Evolutionary conservation across 2,329 filamentous ascomycete genomes (phyloP).

Genomic region (Exophiala sp.): DNA sequence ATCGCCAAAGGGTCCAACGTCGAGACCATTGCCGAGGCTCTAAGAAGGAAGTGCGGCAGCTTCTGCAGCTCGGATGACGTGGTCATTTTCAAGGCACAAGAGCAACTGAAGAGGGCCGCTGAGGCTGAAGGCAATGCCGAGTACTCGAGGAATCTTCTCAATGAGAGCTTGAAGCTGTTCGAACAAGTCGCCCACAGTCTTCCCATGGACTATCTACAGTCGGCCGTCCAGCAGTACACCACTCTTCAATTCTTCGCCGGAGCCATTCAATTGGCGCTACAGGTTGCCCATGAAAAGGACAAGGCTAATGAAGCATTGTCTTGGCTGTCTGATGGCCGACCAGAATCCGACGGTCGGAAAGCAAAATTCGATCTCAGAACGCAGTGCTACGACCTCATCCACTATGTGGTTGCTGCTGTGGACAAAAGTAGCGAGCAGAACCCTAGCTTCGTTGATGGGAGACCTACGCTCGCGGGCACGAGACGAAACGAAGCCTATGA

Average conservation of each 20-base stretch:
- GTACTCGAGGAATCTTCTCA: conserved; percentile 71
- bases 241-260: conserved; percentile 86
- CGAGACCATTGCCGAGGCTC: conserved; percentile 92
- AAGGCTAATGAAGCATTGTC: conserved; percentile 78
- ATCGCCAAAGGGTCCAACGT: conserved; percentile 96
- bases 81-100: conserved; percentile 96
- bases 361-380: conserved; percentile 67
- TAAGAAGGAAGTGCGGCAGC: conserved; percentile 86
- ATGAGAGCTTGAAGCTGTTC: conserved; percentile 85
- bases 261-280: conserved; percentile 81
- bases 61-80: conserved; percentile 98
- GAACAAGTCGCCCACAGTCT: conserved; percentile 82
- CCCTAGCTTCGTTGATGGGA: conserved; percentile 73
- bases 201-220: conserved; percentile 73
- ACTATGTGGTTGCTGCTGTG: conserved; percentile 72
- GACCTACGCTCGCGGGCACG: conserved; percentile 69
- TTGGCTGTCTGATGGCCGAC: conserved; percentile 83
- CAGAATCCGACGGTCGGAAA: conserved; percentile 66
- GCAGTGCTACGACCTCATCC: conserved; percentile 81
- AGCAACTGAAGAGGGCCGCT: conserved; percentile 82
- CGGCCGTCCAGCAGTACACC: conserved; percentile 75
- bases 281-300: conserved; percentile 79
- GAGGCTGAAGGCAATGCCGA: conserved; percentile 75
- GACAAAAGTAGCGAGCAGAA: conserved; percentile 67
- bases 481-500: conserved; percentile 85